Percentiles rank a stretch among this genome's conserved stretches.
These are phyloP conservation scores for Tardiomyces blankii DNA, from an alignment of 1,139 yeast species.

Conservation along the genomic window DNA sequence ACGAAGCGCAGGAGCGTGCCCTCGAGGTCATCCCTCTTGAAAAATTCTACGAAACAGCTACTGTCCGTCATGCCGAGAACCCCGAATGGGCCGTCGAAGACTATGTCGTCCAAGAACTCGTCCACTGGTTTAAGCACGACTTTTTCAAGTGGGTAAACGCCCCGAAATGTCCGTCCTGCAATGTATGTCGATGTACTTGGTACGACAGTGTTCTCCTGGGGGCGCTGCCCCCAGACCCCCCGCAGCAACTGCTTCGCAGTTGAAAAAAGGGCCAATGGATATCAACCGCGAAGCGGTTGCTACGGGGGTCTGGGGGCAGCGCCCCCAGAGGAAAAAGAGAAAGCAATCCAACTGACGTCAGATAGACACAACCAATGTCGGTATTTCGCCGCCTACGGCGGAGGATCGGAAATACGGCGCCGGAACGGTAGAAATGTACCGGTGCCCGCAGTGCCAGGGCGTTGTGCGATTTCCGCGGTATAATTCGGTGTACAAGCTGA, in stretches of 20 bases:
- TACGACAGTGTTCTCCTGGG: too few species aligned
- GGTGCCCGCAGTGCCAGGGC: constrained; percentile 41
- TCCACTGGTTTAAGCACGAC: constrained; percentile 64
- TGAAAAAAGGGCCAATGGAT: too few species aligned
- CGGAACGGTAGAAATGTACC: constrained; percentile 47
- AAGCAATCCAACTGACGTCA: neutral
- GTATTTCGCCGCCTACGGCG: constrained; percentile 28
- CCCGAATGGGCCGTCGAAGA: constrained; percentile 48
- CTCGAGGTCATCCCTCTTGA: constrained; percentile 30
- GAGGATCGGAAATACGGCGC: constrained; percentile 40
- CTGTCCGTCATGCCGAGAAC: constrained; percentile 24
- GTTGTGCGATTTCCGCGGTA: constrained; percentile 62
- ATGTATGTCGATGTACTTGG: constrained; percentile 26
- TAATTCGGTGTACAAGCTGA: constrained; percentile 51
- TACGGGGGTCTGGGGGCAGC: too few species aligned
- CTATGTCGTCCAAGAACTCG: constrained; percentile 51
- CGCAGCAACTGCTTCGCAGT: too few species aligned
- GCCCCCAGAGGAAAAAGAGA: too few species aligned
- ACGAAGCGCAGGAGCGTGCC: constrained; percentile 23
- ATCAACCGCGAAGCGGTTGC: too few species aligned
- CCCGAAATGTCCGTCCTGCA: constrained; percentile 53
- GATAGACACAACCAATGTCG: constrained; percentile 8
- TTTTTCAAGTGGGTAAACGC: constrained; percentile 79
- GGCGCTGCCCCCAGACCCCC: too few species aligned
- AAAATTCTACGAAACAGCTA: constrained; percentile 29